phyloP scores from a whole-genome alignment of 1,139 yeast species.

The Nakaseomyces bracarensis region DNA sequence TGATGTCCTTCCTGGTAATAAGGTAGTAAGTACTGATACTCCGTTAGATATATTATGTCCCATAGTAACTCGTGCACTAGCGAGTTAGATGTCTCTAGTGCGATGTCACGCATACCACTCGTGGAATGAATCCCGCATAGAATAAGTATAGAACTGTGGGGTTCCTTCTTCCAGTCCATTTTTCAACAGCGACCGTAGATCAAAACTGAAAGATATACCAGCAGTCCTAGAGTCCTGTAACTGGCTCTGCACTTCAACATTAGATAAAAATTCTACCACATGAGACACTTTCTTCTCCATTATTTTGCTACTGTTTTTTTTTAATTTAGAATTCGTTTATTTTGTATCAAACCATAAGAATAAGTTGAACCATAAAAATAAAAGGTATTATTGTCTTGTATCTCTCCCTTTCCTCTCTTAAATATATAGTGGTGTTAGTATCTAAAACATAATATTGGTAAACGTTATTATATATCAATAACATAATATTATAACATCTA shows the following conservation, averaged over 20 bases:
- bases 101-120: slow-evolving; percentile 32
- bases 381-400: too few relatives aligned
- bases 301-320: too few relatives aligned
- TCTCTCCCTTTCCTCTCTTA: too few relatives aligned
- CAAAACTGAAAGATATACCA: slow-evolving; percentile 19
- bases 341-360: too few relatives aligned
- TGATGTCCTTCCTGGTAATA: slow-evolving; percentile 9
- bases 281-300: slow-evolving; percentile 13
- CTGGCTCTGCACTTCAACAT: slow-evolving; percentile 13
- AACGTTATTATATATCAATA: too few relatives aligned
- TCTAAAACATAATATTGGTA: too few relatives aligned
- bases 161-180: neutral
- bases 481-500: too few relatives aligned
- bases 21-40: slow-evolving; percentile 22
- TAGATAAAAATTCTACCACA: slow-evolving; percentile 12
- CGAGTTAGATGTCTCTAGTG: slow-evolving; percentile 6
- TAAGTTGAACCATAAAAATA: too few relatives aligned
- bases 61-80: slow-evolving; percentile 26
- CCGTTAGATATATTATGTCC: slow-evolving; percentile 28
- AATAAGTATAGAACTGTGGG: slow-evolving; percentile 2
- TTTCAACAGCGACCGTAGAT: slow-evolving; percentile 19
- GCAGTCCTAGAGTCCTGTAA: slow-evolving; percentile 13
- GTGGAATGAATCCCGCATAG: slow-evolving; percentile 12
- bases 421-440: too few relatives aligned
- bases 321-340: too few relatives aligned